These are phyloP conservation scores for Diaporthe nobilis DNA, from an alignment of 2,329 filamentous ascomycete species.

Conservation along the genomic window DNA sequence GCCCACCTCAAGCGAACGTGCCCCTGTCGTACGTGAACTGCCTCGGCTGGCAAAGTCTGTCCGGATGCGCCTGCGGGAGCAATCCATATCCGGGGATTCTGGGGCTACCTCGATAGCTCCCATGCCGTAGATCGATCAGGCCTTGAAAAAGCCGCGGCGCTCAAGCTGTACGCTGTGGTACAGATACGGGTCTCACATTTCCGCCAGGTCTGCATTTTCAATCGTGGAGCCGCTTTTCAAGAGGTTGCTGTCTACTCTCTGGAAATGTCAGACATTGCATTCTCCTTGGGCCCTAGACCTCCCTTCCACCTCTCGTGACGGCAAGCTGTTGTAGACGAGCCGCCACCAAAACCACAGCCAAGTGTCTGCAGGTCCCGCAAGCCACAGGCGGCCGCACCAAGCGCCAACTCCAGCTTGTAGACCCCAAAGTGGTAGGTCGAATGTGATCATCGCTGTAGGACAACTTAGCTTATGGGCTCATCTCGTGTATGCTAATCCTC, in stretches of 20 bases:
- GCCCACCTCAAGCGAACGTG: background rate
- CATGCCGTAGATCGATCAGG: conserved; percentile 72
- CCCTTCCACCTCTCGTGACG: background rate
- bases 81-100: conserved; percentile 66
- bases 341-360: background rate
- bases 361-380: background rate
- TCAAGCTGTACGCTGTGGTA: conserved; percentile 70
- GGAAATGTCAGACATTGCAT: background rate
- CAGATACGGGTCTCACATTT: conserved; percentile 76
- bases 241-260: background rate
- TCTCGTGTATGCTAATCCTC: no score
- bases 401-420: no score
- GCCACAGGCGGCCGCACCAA: background rate
- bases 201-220: background rate
- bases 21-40: conserved; percentile 16
- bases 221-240: no score
- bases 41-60: conserved; percentile 70
- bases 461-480: background rate
- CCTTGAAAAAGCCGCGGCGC: conserved; percentile 74
- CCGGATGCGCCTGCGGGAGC: conserved; percentile 59
- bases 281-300: no score
- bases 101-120: conserved; percentile 70
- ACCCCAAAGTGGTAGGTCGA: background rate
- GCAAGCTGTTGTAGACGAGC: background rate
- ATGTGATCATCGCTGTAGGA: background rate